These are phyloP conservation scores for Clohesyomyces aquaticus DNA, from an alignment of 495 filamentous ascomycete genomes.

Conservation along the genomic window DNA sequence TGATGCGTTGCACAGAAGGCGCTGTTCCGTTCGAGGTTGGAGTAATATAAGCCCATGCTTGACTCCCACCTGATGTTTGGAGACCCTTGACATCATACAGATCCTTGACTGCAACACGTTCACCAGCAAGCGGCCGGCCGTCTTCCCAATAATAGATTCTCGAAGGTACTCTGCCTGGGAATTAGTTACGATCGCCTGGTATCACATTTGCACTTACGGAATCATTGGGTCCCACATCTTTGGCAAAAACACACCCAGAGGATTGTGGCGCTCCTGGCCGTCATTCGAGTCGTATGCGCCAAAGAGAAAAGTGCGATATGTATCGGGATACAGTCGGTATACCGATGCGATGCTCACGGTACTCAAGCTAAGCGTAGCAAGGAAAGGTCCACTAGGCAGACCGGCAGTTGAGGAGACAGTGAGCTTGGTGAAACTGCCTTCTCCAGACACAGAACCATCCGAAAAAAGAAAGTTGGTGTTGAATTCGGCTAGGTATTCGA, in stretches of 20 bases:
- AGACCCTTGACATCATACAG: slow-evolving; percentile 41
- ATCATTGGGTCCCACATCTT: slow-evolving; percentile 39
- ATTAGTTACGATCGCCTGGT: too few relatives aligned
- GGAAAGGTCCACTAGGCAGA: slow-evolving; percentile 34
- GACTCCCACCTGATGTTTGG: slow-evolving; percentile 36
- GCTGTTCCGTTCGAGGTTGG: slow-evolving; percentile 31
- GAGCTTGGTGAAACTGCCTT: slow-evolving; percentile 11
- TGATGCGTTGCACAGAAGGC: slow-evolving; percentile 34
- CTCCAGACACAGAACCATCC: slow-evolving; percentile 10
- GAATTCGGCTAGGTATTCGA: slow-evolving; percentile 25
- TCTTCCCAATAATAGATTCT: slow-evolving; percentile 39
- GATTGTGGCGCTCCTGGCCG: slow-evolving; percentile 26
- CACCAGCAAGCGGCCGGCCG: slow-evolving; percentile 38
- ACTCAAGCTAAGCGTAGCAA: slow-evolving; percentile 13
- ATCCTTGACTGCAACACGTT: slow-evolving; percentile 42
- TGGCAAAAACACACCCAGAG: slow-evolving; percentile 31
- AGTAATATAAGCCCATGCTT: slow-evolving; percentile 37
- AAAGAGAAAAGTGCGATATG: slow-evolving; percentile 37
- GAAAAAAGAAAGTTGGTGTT: slow-evolving; percentile 17
- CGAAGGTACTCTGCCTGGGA: slow-evolving; percentile 41
- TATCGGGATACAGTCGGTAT: slow-evolving; percentile 40
- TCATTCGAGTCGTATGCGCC: slow-evolving; percentile 39
- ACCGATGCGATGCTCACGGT: slow-evolving; percentile 33
- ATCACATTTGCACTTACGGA: slow-evolving; percentile 26
- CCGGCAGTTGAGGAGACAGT: slow-evolving; percentile 1